Evolutionary conservation across 2,329 filamentous ascomycete genomes (phyloP).

Genomic region (Neonectria sp.): DNA sequence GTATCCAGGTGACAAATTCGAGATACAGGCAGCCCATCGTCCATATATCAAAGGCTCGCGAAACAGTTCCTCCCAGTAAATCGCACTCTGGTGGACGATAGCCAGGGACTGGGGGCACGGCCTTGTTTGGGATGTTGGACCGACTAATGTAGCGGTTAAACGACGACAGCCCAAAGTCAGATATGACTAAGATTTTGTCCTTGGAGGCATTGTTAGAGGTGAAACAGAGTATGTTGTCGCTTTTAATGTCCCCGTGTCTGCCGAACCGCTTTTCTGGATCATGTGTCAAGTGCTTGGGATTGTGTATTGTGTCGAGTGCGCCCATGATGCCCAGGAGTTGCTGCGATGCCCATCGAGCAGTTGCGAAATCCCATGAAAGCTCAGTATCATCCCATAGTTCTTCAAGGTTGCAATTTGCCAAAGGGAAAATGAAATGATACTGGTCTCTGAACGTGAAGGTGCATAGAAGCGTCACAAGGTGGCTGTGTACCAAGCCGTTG

Average conservation of each 20-base stretch:
- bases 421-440: constrained; percentile 27
- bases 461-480: constrained; percentile 21
- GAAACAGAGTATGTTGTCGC: constrained; percentile 33
- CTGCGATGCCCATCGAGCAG: neutral
- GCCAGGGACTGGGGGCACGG: neutral
- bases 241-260: constrained; percentile 25
- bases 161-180: constrained; percentile 19
- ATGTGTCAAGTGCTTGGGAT: neutral
- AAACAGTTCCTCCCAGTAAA: constrained; percentile 9
- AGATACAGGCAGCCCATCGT: constrained; percentile 29
- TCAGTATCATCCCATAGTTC: neutral
- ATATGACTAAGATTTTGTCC: constrained; percentile 10
- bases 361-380: neutral
- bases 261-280: neutral
- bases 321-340: constrained; percentile 24
- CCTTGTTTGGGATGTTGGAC: constrained; percentile 31
- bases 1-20: constrained; percentile 28
- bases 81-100: constrained; percentile 32
- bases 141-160: constrained; percentile 24
- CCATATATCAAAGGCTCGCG: constrained; percentile 31
- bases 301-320: constrained; percentile 29
- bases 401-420: neutral
- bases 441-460: neutral
- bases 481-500: constrained; percentile 12
- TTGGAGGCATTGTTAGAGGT: neutral